Base-by-base conservation (phyloP, 1,284 basidiomycete genomes). In the Rhodotorula mucilaginosa region DNA sequence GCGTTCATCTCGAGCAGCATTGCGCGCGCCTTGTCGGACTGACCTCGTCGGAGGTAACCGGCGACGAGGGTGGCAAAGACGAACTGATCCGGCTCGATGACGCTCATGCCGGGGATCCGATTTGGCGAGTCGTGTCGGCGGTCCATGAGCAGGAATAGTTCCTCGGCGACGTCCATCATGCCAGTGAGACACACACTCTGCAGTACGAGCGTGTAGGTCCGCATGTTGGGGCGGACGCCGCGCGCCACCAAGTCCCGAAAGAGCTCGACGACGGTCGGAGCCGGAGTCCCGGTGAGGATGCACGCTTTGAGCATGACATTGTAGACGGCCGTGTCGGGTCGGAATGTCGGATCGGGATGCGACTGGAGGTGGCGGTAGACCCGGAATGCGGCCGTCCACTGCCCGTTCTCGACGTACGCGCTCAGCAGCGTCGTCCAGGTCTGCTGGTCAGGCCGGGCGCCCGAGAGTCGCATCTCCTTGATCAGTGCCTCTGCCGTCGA, bases 221-320 rank as follows among this genome's bases (percentile, higher is more conserved):
- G 84, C 19, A 79, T 81, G 74, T 89, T 86, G 0, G 92, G 91
- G 44, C 82, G 81, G 16, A 88, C 76, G 34, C 84, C 84, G 23
- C 82, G 78, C 31, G 80, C 72, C 73, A 86, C 82, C 65, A 93
- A 84, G 67, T 83, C 83, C 61, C 84, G 82, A 80, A 95, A 93
- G 44, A 92, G 80, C 10, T 83, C 80, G 47, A 88, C 83, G 39
- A 95, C 88, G 47, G 88, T 81, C 51, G 83, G 82, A 77, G 90
- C 89, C 0, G 95, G 92, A 4, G 91, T 86, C 18, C 89, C 90
- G 64, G 92, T 87, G 58, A 90, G 83, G 61, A 97, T 87, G 78
- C 93, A 90, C 1, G 92, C 91, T 82, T 93, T 93, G 77, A 97
- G 83, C 34, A 97, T 85, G 26, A 88, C 88, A 79, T 93, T 93